Evolutionary conservation across 768 basidiomycete genomes (phyloP), one percentile per base, ranked within the genome.

Genomic region (Porphyrellus cyaneotinctus): DNA sequence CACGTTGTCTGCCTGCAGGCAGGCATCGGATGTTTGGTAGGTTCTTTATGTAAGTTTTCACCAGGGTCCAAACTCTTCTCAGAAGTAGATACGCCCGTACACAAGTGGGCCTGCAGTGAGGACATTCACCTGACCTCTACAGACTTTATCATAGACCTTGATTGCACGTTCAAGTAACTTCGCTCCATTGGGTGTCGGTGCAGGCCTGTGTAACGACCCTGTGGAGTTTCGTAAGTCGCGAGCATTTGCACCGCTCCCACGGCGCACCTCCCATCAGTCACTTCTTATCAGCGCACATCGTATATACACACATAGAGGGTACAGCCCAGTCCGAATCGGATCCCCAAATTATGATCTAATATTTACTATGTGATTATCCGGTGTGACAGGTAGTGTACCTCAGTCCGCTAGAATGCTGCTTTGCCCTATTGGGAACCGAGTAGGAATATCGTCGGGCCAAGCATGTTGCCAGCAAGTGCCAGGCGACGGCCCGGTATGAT

Each of bases 1-100:
- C 79, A 87, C 84, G 85, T 84, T 85, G 76, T 74, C 71, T 83
- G 85, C 85, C 85, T 86, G 82, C 83, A 85, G 84, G 85, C 83
- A 79, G 84, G 85, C 83, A 79, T 65, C 62, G 57, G 63, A 67
- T 70, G 74, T 75, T 73, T 49, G 58, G 60, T 59, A 56, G 53
- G 48, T 66, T 70, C 65, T 68, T 80, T 79, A 76, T 70, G 75
- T 80, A 77, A 76, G 44, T 48, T 42, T 45, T 37, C 32, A 39
- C 50, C 53, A 58, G 47, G 45, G 35, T 43, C 48, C 36, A 51
- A 7, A 24, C 36, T 49, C 56, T 60, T 53, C 57, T 51, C 37
- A 45, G 42, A 51, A 49, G 46, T 38, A 48, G 9, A 15, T 10
- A 5, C 33, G 24, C 47, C 43, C 24, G 20, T 31, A 12, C 26